phyloP scores from a whole-genome alignment of 1,284 basidiomycete genomes.

The Leccinum angustisporum region DNA sequence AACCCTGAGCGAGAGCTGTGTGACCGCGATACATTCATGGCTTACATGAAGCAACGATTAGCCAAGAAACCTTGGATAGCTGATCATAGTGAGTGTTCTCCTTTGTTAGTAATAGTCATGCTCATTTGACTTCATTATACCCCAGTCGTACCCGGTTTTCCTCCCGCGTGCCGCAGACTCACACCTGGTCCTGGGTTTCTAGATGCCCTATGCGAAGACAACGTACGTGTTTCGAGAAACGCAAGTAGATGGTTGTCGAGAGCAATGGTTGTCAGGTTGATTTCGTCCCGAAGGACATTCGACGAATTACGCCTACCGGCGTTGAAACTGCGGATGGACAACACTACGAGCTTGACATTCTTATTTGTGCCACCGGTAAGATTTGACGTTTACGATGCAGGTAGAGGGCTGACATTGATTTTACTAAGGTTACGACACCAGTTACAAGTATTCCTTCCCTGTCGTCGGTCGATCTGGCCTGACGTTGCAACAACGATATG shows the following conservation, averaged over 20 bases:
- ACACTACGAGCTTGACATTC: slow-evolving; percentile 54
- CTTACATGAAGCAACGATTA: slow-evolving; percentile 51
- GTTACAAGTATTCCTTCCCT: slow-evolving; percentile 49
- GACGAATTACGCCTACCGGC: slow-evolving; percentile 50
- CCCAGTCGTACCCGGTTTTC: slow-evolving; percentile 56
- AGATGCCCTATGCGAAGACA: slow-evolving; percentile 39
- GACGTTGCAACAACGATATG: slow-evolving; percentile 49
- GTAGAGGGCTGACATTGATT: not conserved
- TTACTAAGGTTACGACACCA: slow-evolving; percentile 49
- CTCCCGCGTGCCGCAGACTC: slow-evolving; percentile 52
- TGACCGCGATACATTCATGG: slow-evolving; percentile 40
- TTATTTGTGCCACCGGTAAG: slow-evolving; percentile 57
- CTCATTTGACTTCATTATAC: not conserved
- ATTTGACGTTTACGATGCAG: not conserved
- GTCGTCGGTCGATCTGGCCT: slow-evolving; percentile 52
- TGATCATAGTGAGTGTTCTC: slow-evolving; percentile 41
- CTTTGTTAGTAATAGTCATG: not conserved
- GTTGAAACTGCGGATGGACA: slow-evolving; percentile 56
- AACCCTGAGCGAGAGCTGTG: slow-evolving; percentile 43
- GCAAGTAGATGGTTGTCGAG: not conserved
- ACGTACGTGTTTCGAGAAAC: slow-evolving; percentile 24
- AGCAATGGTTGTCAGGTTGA: slow-evolving; percentile 45
- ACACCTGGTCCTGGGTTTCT: slow-evolving; percentile 69
- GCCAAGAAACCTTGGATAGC: slow-evolving; percentile 51
- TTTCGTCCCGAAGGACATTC: slow-evolving; percentile 52